Evolutionary conservation across 202 grass and related monocot species (phyloP).

Genomic region (Digitaria exilis): DNA sequence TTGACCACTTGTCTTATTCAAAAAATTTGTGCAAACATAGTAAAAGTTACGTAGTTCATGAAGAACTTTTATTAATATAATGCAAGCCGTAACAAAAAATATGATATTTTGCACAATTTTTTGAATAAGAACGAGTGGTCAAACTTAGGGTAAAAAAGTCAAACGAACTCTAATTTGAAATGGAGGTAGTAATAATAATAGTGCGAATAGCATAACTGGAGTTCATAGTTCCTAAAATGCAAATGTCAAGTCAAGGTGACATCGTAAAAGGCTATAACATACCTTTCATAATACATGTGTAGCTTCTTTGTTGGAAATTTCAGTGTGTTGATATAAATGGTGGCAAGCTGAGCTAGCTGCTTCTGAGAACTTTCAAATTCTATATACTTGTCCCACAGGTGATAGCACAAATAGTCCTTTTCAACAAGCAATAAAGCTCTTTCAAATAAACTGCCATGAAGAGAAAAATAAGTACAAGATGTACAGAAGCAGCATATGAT

Average conservation of each 20-base stretch:
- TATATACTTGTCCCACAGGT: slow-evolving; percentile 90
- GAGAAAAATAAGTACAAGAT: not conserved
- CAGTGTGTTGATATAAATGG: slow-evolving; percentile 68
- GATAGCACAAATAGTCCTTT: slow-evolving; percentile 84
- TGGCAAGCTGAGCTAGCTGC: slow-evolving; percentile 71
- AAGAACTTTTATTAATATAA: too few relatives aligned
- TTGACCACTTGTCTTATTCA: too few relatives aligned
- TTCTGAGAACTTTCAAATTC: slow-evolving; percentile 85
- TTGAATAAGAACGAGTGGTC: too few relatives aligned
- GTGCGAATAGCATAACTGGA: not conserved
- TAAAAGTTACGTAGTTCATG: too few relatives aligned
- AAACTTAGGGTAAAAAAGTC: too few relatives aligned
- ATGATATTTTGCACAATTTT: too few relatives aligned
- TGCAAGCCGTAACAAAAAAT: too few relatives aligned
- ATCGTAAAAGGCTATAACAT: slow-evolving; percentile 38
- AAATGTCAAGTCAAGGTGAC: slow-evolving; percentile 7
- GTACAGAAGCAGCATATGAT: slow-evolving; percentile 9
- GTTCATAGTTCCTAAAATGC: slow-evolving; percentile 1
- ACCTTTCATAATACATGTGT: slow-evolving; percentile 73
- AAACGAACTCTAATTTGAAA: too few relatives aligned
- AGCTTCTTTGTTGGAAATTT: slow-evolving; percentile 83
- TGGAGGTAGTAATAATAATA: not conserved
- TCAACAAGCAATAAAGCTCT: slow-evolving; percentile 78
- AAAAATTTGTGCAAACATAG: too few relatives aligned
- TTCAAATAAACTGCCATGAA: slow-evolving; percentile 73